Base-by-base conservation (phyloP, 2,329 filamentous ascomycete genomes). In the Aureobasidium zeae region DNA sequence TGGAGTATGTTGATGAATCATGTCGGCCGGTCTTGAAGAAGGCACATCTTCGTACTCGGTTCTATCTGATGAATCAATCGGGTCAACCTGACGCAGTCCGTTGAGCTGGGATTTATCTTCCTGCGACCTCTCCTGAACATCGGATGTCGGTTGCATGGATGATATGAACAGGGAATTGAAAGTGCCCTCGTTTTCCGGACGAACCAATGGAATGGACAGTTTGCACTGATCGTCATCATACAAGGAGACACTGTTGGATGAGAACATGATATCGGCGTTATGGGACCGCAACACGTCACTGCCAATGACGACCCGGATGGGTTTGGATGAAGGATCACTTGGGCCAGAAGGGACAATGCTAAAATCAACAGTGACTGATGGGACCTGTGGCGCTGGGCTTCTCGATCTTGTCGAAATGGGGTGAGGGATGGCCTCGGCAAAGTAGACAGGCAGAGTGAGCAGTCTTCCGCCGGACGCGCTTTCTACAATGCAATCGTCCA, bases 211-310 rank as follows among this genome's bases (percentile, higher is more conserved):
- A 24, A 98, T 81, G 12, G 85, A 87, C 10, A 96, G 70, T 56
- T 89, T 91, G 59, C 84, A 86, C 33, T 83, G 76, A 47, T 94
- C 86, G 57, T 86, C 83, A 53, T 93, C 86, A 53, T 87, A 88
- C 20, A 96, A 70, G 0, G 83, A 83, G 69, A 98, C 77, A 51
- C 83, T 82, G 57, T 94, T 94, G 51, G 88, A 85, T 0, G 91
- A 96, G 55, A 98, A 86, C 16, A 96, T 67, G 9, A 98, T 74
- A 59, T 96, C 91, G 17, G 86, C 89, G 52, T 84, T 94, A 57
- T 94, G 86, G 8, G 82, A 73, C 49, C 88, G 77, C 45, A 98
- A 70, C 11, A 86, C 76, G 62, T 96, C 89, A 57, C 86, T 94
- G 28, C 91, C 89, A 46, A 98, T 71, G 58, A 94, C 87, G 39